Base-by-base conservation (phyloP, 768 basidiomycete species). In the Sporobolomyces phaffii region DNA sequence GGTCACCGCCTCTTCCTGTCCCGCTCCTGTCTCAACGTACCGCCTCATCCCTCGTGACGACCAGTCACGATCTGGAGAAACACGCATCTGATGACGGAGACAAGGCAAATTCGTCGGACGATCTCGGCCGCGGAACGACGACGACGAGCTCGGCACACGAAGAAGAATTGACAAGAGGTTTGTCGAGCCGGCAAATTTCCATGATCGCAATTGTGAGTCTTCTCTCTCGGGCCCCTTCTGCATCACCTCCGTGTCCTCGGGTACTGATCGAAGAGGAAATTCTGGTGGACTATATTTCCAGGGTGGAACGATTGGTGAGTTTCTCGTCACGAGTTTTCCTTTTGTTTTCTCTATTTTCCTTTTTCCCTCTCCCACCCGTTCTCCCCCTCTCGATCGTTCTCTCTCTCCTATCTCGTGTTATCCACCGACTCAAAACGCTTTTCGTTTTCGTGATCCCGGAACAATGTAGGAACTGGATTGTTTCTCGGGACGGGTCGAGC, bases 141-240 rank as follows among this genome's bases (percentile, higher is more conserved):
- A 44, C 20, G 33, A 62, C 31, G n/a, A 34, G 29, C 18, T 40
- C 38, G 29, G 22, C 15, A 18, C 29, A 29, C 24, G 31, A 17
- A 20, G 60, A 63, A 33, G 33, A 63, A 14, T 45, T 68, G 0
- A 13, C 22, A 18, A 56, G 66, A 18, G 40, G 38, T 11, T 28
- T 68, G 3, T 49, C 41, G 4, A 38, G 50, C 1, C 33, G 69
- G 26, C 69, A 70, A 29, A 65, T 70, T 26, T 57, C 50, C 13
- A 70, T 70, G 69, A 70, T 70, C 29, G 69, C 69, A 2, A 62
- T 70, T 43, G 68, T 65, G 31, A 18, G 67, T 47, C 17, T 14
- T 41, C 7, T 44, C 54, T 33, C 18, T 44, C n/a, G n/a, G n/a
- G n/a, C 15, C 18, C 34, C 24, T 20, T 40, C 9, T 20, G 10